Evolutionary conservation across 192 early-diverging fungal genomes (phyloP).

Genomic region (Podila horticola): DNA sequence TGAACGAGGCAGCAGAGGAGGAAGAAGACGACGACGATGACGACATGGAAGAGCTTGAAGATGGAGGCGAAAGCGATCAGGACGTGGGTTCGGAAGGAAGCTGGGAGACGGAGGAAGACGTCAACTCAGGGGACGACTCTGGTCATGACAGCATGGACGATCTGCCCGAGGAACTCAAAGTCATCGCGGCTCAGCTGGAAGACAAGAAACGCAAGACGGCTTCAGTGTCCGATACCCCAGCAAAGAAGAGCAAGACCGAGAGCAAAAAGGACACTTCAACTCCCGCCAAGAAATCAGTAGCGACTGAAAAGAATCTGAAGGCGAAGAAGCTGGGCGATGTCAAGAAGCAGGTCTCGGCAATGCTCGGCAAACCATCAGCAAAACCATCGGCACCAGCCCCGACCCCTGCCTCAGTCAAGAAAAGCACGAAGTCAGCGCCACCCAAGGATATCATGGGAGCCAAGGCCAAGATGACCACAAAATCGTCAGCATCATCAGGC

Average conservation of each 20-base stretch:
- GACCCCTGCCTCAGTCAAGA: not conserved
- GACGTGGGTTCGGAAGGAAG: constrained; percentile 8
- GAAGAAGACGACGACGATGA: constrained; percentile 24
- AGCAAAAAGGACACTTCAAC: not conserved
- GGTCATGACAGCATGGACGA: constrained; percentile 51
- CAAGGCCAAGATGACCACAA: not conserved
- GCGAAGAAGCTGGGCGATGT: constrained; percentile 13
- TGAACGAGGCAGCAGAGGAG: constrained; percentile 11
- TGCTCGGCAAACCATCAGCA: constrained; percentile 3
- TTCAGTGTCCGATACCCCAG: not conserved
- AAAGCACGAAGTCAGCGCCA: not conserved
- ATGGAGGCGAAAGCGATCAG: not conserved
- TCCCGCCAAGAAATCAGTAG: not conserved
- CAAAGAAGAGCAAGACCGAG: constrained; percentile 4
- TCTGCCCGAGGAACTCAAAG: constrained; percentile 37
- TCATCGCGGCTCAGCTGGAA: constrained; percentile 23
- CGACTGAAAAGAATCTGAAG: not conserved
- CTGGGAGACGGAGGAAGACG: constrained; percentile 30
- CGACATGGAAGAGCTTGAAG: constrained; percentile 2
- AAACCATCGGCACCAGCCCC: not conserved
- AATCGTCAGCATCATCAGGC: not conserved
- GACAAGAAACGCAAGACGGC: constrained; percentile 19
- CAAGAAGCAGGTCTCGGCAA: constrained; percentile 26
- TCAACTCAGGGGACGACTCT: constrained; percentile 14
- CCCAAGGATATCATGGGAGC: constrained; percentile 5